A percentile compares a stretch with the other conserved stretches of the same genome.
These are phyloP conservation scores for Suillus luteus DNA, from an alignment of 768 basidiomycete species.

Conservation along the genomic window DNA sequence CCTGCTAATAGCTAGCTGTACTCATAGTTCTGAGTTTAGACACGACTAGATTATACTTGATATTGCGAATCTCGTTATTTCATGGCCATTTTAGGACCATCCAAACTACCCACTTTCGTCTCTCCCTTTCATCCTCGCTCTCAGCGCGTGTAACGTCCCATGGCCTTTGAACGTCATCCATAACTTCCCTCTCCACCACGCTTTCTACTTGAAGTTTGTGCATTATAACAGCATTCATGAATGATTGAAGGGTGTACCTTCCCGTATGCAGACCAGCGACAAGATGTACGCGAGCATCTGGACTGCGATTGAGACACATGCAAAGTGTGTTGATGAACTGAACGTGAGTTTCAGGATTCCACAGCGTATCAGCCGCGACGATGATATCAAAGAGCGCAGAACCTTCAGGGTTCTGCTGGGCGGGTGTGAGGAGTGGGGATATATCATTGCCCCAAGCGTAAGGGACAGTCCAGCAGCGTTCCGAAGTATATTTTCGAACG, in stretches of 20 bases:
- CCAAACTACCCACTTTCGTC: slow-evolving; percentile 75
- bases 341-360: slow-evolving; percentile 65
- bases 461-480: slow-evolving; percentile 53
- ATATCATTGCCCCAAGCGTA: slow-evolving; percentile 68
- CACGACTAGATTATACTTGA: not conserved
- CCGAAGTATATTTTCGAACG: slow-evolving; percentile 50
- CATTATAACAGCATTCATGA: slow-evolving; percentile 43
- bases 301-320: slow-evolving; percentile 44
- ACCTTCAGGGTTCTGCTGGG: slow-evolving; percentile 9
- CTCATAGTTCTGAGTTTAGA: not conserved
- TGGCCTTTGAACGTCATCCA: slow-evolving; percentile 37
- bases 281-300: slow-evolving; percentile 56
- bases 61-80: not conserved
- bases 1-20: not conserved
- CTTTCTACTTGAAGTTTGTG: slow-evolving; percentile 50
- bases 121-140: slow-evolving; percentile 64
- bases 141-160: slow-evolving; percentile 58
- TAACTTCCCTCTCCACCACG: slow-evolving; percentile 50
- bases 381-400: slow-evolving; percentile 58
- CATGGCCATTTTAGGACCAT: slow-evolving; percentile 55
- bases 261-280: slow-evolving; percentile 79
- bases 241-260: slow-evolving; percentile 67
- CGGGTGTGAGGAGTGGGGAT: slow-evolving; percentile 17
- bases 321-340: slow-evolving; percentile 56
- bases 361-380: slow-evolving; percentile 75